Conservation (phyloP, 2,329 filamentous ascomycete genomes). For the Cercospora citrullina region DNA sequence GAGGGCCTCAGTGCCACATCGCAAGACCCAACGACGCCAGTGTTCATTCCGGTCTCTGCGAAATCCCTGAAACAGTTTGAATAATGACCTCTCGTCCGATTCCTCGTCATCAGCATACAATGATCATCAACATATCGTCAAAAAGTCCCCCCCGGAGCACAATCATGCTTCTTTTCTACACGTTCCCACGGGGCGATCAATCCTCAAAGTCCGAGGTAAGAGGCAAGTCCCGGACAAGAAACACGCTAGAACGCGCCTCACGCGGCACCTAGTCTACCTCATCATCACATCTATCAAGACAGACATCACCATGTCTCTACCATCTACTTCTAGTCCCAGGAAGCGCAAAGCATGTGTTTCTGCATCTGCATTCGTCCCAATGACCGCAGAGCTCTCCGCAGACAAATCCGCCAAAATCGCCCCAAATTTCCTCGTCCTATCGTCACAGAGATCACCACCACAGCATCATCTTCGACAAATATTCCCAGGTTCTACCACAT, state of each 20-base stretch:
- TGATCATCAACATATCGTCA: no score
- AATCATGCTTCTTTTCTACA: no score
- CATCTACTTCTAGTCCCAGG: not conserved
- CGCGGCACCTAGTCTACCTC: not conserved
- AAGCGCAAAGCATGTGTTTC: not conserved
- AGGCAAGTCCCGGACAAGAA: not conserved
- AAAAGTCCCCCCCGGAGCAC: no score
- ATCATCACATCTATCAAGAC: not conserved
- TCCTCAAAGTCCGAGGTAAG: not conserved
- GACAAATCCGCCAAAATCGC: not conserved
- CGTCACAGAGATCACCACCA: not conserved
- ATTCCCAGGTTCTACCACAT: not conserved
- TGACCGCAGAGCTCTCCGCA: not conserved
- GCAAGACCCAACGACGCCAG: no score
- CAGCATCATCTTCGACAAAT: not conserved
- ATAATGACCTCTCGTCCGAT: no score
- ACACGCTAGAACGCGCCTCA: conserved; percentile 1
- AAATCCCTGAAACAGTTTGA: no score
- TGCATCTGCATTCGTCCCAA: conserved; percentile 4
- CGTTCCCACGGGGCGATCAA: no score
- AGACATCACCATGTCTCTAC: not conserved
- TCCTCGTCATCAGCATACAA: no score
- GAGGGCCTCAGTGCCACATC: not conserved
- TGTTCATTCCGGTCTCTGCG: no score
- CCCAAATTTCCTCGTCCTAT: conserved; percentile 3